A percentile compares a stretch with the other conserved stretches of the same genome.
Conservation (phyloP, 2,329 filamentous ascomycete species). For the Aspergillus texensis region DNA sequence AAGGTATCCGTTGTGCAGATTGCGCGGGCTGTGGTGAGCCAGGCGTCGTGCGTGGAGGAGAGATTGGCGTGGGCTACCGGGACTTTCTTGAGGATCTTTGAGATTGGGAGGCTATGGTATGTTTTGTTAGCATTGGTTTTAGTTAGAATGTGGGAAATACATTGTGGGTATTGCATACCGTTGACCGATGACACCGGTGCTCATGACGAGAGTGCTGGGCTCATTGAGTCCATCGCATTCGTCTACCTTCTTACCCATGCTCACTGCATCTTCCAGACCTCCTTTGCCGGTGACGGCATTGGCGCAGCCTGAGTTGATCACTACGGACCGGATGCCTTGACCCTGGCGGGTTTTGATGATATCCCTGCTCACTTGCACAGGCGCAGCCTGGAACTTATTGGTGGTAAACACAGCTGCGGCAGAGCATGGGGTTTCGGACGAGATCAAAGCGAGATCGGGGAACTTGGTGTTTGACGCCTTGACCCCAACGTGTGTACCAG, state of each 20-base stretch:
- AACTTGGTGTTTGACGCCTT: constrained; percentile 90
- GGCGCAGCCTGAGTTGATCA: constrained; percentile 94
- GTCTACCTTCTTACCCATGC: constrained; percentile 81
- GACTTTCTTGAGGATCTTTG: constrained; percentile 83
- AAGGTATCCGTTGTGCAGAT: constrained; percentile 99
- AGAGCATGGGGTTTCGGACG: constrained; percentile 81
- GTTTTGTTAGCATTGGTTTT: constrained; percentile 6
- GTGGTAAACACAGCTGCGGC: constrained; percentile 95
- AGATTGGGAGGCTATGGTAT: constrained; percentile 71
- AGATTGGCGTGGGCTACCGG: constrained; percentile 73
- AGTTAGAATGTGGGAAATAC: background rate
- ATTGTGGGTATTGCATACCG: constrained; percentile 54
- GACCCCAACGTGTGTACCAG: constrained; percentile 87
- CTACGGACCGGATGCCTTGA: constrained; percentile 73
- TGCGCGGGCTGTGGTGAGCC: constrained; percentile 82
- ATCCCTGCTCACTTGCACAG: constrained; percentile 80
- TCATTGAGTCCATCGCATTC: constrained; percentile 58
- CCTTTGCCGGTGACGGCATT: constrained; percentile 95
- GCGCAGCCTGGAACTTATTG: constrained; percentile 97
- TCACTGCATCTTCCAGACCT: constrained; percentile 82
- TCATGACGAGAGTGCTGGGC: constrained; percentile 87
- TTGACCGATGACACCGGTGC: constrained; percentile 96
- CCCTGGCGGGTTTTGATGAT: constrained; percentile 69
- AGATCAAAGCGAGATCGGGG: constrained; percentile 86
- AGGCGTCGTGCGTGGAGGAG: constrained; percentile 77